Conservation (phyloP, 805 yeast species). For the Ogataea nakhonphanomensis region DNA sequence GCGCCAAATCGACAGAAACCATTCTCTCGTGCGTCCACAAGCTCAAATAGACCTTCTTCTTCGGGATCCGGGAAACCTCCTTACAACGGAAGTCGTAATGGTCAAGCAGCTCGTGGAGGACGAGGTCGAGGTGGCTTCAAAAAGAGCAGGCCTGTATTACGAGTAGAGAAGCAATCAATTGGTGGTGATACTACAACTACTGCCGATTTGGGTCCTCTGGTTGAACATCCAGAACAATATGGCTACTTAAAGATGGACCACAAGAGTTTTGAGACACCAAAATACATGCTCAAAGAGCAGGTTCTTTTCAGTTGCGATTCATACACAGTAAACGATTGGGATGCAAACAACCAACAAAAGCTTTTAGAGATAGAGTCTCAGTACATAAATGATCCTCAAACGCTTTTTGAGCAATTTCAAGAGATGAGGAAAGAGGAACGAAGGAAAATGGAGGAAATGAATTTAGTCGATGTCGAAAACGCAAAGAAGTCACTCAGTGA, state of each 20-base stretch:
- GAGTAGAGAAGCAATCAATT: conserved; percentile 1
- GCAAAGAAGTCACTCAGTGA: conserved; percentile 78
- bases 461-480: conserved; percentile 85
- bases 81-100: conserved; percentile 6
- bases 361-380: conserved; percentile 51
- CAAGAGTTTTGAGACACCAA: conserved; percentile 24
- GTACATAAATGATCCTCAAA: conserved; percentile 53
- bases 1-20: conserved; percentile 2
- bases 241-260: conserved; percentile 28
- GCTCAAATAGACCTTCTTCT: conserved; percentile 1
- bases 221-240: conserved; percentile 25
- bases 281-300: conserved; percentile 32
- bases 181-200: not conserved
- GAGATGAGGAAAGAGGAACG: conserved; percentile 74
- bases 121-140: conserved; percentile 8
- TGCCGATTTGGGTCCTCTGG: conserved; percentile 29
- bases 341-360: conserved; percentile 61
- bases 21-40: conserved; percentile 1
- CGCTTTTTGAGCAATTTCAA: conserved; percentile 72
- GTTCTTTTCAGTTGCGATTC: conserved; percentile 34
- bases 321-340: conserved; percentile 57
- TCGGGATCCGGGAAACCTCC: conserved; percentile 2
- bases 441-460: conserved; percentile 69
- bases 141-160: conserved; percentile 2
- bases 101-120: not conserved